Base-by-base conservation (phyloP, 2,329 filamentous ascomycete species). In the Fusarium hainanense region DNA sequence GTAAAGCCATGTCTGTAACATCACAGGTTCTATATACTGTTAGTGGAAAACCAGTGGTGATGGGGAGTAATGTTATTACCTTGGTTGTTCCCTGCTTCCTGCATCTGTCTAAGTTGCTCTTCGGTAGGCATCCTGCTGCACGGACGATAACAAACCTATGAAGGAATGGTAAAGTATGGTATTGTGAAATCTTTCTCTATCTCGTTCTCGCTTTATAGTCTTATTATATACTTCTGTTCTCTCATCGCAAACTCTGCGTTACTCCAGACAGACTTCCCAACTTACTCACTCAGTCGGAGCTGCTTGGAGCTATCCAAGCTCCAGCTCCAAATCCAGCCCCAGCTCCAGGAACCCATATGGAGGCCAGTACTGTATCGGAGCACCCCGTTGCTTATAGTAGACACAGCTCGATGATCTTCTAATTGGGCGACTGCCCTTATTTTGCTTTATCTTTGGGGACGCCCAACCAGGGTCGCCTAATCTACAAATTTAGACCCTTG, bases 1-100 rank as follows among this genome's bases (percentile, higher is more conserved):
- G 1, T 51, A 18, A 3, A 65, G 25, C 60, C 54, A 66, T 2
- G n/a, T 10, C 14, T 60, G 18, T 6, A 66, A 49, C 54, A 66
- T 60, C 0, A 4, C 32, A 3, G 54, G 16, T 6, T 49, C 54
- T 66, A 7, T 3, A 4, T 6, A 14, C 0, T 7, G 5, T 61
- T 7, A 61, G n/a, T 14, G 1, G 1, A 20, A 9, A 2, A 10
- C 1, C 4, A 7, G 10, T 0, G 10, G 2, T 7, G 1, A 4
- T 7, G n/a, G n/a, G n/a, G n/a, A n/a, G n/a, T n/a, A n/a, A 16
- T 2, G 18, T 14, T 5, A 12, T 12, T 13, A 49, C 58, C 28
- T 5, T 32, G 28, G 2, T 16, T 14, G 2, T 25, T 12, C 1
- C 48, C 12, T 12, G 1, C 10, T 3, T 1, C 23, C 14, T 18